Evolutionary conservation across 768 basidiomycete species (phyloP), one percentile per base, ranked within the genome.

Genomic region (Phanerodontia chrysosporium): DNA sequence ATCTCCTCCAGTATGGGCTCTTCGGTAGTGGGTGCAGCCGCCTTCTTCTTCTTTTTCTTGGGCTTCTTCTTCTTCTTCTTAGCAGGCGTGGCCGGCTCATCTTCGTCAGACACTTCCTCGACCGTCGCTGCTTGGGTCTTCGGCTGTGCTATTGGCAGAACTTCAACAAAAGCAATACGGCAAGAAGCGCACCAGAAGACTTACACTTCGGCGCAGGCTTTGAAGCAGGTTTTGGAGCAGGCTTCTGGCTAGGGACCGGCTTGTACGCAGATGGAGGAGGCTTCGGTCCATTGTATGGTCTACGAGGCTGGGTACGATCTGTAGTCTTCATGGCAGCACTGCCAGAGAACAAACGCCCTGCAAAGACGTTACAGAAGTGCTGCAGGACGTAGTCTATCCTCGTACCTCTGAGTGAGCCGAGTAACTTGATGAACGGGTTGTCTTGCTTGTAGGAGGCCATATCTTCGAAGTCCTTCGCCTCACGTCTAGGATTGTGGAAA

Each of bases 21-120:
- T 72, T 86, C 86, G 69, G 27, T 9, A 7, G 55, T 30, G 9
- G 39, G 5, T 14, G 55, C 45, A 7, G 45, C 22, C n/a, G 55
- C 7, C 27, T 86, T 86, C 72, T 81, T 81, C 70, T 82, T 85
- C 72, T 87, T 90, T 69, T 90, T 92, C 76, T 88, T 90, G 22
- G 80, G 73, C 64, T 88, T 89, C 73, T 87, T 87, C 70, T 86
- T 86, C 72, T 90, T 88, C 70, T 88, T 90, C 76, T 90, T 89
- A 48, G 75, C 67, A 1, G 77, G 72, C 1, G 74, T 65, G 0
- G 66, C 55, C 0, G 70, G 72, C 3, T 79, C 80, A 32, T 83
- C 86, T 66, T 87, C 88, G 51, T 90, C 90, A 51, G 88, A 86
- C 0, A 83, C 85, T 44, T 92, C 88, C 65, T 90, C 89, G 9